Evolutionary conservation across 192 early-diverging fungal genomes (phyloP), one percentile per base, ranked within the genome.

Genomic region (Coemansia sp.): DNA sequence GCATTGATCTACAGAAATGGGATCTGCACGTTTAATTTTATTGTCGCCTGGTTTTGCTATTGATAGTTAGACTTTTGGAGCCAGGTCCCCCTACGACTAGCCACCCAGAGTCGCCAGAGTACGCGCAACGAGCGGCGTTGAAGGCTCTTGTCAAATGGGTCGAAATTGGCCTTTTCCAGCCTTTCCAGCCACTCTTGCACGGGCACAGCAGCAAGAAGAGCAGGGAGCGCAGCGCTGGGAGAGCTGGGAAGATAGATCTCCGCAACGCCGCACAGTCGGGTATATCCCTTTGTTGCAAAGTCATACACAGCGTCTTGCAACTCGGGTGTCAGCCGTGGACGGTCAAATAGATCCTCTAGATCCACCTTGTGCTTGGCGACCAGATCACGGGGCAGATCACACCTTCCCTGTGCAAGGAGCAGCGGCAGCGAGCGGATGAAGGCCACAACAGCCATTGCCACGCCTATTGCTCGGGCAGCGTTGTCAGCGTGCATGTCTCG

Each of bases 401-500:
- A 86, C 36, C 88, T 71, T 36, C 88, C 81, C 58, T 90, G 85
- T n/a, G 90, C 74, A 71, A 91, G 86, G 54, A 90, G 86, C 13
- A 54, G 49, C 16, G 94, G 92, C 41, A 91, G 80, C 4, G 89
- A 88, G 15, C 93, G 84, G 41, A 94, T 72, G 63, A 93, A 82
- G 16, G 89, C 91, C 3, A 88, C 71, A 15, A 98, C 93, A 3
- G 94, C 95, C 41, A 90, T 87, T 26, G 95, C 90, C 57, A 98
- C 92, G 32, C 95, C 97, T 37, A 99, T 85, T 66, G 97, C 93
- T 32, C 92, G 91, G 6, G 91, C 92, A 10, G 88, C 89, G 78
- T 98, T 96, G 76, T 99, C 94, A 1, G 91, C 90, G 46, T 92
- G 84, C 51, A 91, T 86, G 66, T 93, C 87, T 15, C 87, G 84